Percentiles rank a stretch among this genome's conserved stretches.
Evolutionary conservation across 495 filamentous ascomycete species (phyloP).

Genomic region (Pseudotulostoma volvatum): DNA sequence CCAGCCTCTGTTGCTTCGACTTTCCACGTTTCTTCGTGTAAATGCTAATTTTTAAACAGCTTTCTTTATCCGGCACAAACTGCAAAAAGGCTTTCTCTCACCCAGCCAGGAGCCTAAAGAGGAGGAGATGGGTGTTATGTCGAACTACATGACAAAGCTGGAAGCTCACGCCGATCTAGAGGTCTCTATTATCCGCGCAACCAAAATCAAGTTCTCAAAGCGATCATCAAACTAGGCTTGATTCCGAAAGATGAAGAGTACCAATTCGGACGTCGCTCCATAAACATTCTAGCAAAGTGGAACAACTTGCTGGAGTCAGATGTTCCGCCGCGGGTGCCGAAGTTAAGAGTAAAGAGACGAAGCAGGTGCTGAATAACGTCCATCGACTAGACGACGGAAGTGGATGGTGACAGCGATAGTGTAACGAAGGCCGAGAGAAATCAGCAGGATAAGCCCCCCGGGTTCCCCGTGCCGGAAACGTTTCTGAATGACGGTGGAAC

Average conservation of each 20-base stretch:
- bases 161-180: slow-evolving; percentile 68
- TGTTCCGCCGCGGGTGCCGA: slow-evolving; percentile 40
- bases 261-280: slow-evolving; percentile 64
- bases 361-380: slow-evolving; percentile 33
- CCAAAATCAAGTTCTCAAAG: slow-evolving; percentile 87
- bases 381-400: slow-evolving; percentile 35
- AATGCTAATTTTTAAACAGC: too few relatives aligned
- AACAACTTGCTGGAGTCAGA: slow-evolving; percentile 56
- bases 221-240: slow-evolving; percentile 61
- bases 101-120: slow-evolving; percentile 64
- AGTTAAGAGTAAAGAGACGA: slow-evolving; percentile 27
- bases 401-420: slow-evolving; percentile 20
- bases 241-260: slow-evolving; percentile 79
- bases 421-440: slow-evolving; percentile 23
- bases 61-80: slow-evolving; percentile 70
- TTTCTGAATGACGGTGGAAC: too few relatives aligned
- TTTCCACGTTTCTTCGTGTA: too few relatives aligned
- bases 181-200: slow-evolving; percentile 62
- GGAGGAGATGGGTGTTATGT: slow-evolving; percentile 74
- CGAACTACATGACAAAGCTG: slow-evolving; percentile 62
- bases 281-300: slow-evolving; percentile 65
- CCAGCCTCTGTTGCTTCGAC: too few relatives aligned
- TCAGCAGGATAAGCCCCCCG: too few relatives aligned
- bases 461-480: too few relatives aligned
- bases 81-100: slow-evolving; percentile 80